phyloP scores from a whole-genome alignment of 2,329 filamentous ascomycete species.

The Microsporum audouinii region DNA sequence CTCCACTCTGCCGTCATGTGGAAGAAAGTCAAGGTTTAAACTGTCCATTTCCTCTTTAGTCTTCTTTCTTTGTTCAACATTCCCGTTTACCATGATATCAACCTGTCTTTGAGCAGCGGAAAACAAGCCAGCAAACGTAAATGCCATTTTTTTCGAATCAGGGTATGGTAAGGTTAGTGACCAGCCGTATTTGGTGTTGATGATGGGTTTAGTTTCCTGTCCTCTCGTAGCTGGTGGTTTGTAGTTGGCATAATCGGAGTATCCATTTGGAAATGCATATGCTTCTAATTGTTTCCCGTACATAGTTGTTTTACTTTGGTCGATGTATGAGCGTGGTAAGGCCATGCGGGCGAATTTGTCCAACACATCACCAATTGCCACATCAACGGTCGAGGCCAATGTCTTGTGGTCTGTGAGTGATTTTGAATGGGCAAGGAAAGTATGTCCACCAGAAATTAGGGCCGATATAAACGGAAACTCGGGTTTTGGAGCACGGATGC shows the following conservation, averaged over 20 bases:
- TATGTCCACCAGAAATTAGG: constrained; percentile 86
- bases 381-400: constrained; percentile 61
- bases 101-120: constrained; percentile 52
- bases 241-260: constrained; percentile 40
- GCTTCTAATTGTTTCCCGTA: constrained; percentile 70
- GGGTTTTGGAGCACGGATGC: constrained; percentile 29
- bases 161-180: constrained; percentile 55
- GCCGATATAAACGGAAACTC: constrained; percentile 77
- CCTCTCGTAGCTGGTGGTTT: constrained; percentile 44
- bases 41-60: constrained; percentile 13
- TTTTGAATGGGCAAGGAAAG: constrained; percentile 66
- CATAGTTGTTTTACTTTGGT: constrained; percentile 51
- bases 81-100: constrained; percentile 25
- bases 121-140: constrained; percentile 63
- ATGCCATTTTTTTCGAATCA: constrained; percentile 48
- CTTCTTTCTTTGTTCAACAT: constrained; percentile 22
- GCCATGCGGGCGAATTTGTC: constrained; percentile 76
- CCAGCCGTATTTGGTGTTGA: constrained; percentile 51
- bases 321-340: constrained; percentile 51
- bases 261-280: constrained; percentile 57
- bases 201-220: constrained; percentile 46
- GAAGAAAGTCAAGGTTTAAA: constrained; percentile 26
- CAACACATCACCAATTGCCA: constrained; percentile 79
- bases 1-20: constrained; percentile 49
- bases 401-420: constrained; percentile 59